Conservation (phyloP, 2,329 filamentous ascomycete species). For the Trichothecium sympodiale region DNA sequence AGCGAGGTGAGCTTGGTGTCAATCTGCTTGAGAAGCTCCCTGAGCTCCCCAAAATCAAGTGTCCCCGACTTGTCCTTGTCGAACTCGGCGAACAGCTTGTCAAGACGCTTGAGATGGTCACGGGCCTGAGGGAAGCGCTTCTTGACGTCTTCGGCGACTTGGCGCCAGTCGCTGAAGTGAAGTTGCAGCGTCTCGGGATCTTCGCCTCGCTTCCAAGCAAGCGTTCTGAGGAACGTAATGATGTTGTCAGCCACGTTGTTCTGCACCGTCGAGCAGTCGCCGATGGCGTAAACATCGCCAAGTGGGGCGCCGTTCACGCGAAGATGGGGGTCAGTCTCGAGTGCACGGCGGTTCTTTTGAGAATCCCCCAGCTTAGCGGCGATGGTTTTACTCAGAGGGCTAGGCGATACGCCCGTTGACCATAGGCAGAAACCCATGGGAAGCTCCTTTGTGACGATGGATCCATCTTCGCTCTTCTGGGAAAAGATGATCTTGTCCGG, state of each 20-base stretch:
- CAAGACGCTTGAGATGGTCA: slow-evolving; percentile 76
- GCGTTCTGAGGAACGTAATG: slow-evolving; percentile 74
- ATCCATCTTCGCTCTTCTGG: slow-evolving; percentile 65
- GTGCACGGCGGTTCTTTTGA: slow-evolving; percentile 81
- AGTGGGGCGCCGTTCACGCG: slow-evolving; percentile 80
- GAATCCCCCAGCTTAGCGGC: slow-evolving; percentile 62
- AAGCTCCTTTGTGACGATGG: slow-evolving; percentile 76
- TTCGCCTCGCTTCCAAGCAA: slow-evolving; percentile 85
- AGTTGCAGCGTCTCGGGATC: slow-evolving; percentile 83
- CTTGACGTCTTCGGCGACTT: slow-evolving; percentile 72
- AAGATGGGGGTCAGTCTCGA: slow-evolving; percentile 91
- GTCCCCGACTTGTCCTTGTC: slow-evolving; percentile 90
- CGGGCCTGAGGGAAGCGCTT: slow-evolving; percentile 85
- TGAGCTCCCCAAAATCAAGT: slow-evolving; percentile 85
- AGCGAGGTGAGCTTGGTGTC: slow-evolving; percentile 90
- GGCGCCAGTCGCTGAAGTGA: slow-evolving; percentile 79
- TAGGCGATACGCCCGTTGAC: slow-evolving; percentile 91
- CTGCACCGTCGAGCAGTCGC: slow-evolving; percentile 92
- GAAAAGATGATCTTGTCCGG: slow-evolving; percentile 80
- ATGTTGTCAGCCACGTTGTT: slow-evolving; percentile 94
- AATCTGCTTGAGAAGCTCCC: slow-evolving; percentile 81
- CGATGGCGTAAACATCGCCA: slow-evolving; percentile 92
- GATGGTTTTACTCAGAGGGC: slow-evolving; percentile 65
- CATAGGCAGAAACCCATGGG: slow-evolving; percentile 94
- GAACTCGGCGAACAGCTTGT: slow-evolving; percentile 83